These are phyloP conservation scores for Betula pendula DNA, from an alignment of 306 rosid genomes.

Conservation along the genomic window DNA sequence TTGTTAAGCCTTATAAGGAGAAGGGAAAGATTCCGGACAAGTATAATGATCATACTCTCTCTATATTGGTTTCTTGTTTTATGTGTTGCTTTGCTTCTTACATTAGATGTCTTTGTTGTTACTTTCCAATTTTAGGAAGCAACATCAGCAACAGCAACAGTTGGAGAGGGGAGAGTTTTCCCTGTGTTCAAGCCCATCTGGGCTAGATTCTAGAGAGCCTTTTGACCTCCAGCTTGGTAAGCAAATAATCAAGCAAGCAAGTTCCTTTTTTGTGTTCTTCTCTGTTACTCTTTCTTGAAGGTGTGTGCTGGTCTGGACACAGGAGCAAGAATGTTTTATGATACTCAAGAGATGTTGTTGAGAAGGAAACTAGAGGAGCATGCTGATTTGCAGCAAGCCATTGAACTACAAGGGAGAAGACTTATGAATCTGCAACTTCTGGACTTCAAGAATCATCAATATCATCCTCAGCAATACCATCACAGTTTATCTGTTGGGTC, in stretches of 20 bases:
- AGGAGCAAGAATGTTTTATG: conserved; percentile 73
- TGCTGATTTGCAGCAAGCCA: conserved; percentile 79
- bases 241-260: conserved; percentile 3
- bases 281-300: not conserved
- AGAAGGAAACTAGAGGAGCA: conserved; percentile 81
- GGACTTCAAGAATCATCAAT: conserved; percentile 64
- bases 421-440: conserved; percentile 83
- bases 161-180: conserved; percentile 52
- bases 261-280: not conserved
- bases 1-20: conserved; percentile 98
- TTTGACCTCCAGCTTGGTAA: conserved; percentile 55
- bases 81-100: not conserved
- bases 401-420: conserved; percentile 84
- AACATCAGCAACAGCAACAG: conserved; percentile 46
- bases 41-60: conserved; percentile 39
- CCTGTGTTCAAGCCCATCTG: conserved; percentile 49
- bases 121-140: conserved; percentile 36
- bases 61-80: not conserved
- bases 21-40: conserved; percentile 90
- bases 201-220: conserved; percentile 36
- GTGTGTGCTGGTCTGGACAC: not conserved
- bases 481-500: conserved; percentile 74
- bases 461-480: conserved; percentile 41
- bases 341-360: conserved; percentile 61
- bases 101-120: not conserved